A percentile compares a stretch with the other conserved stretches of the same genome.
These are phyloP conservation scores for Neonectria punicea DNA, from an alignment of 2,329 filamentous ascomycete genomes.

Conservation along the genomic window DNA sequence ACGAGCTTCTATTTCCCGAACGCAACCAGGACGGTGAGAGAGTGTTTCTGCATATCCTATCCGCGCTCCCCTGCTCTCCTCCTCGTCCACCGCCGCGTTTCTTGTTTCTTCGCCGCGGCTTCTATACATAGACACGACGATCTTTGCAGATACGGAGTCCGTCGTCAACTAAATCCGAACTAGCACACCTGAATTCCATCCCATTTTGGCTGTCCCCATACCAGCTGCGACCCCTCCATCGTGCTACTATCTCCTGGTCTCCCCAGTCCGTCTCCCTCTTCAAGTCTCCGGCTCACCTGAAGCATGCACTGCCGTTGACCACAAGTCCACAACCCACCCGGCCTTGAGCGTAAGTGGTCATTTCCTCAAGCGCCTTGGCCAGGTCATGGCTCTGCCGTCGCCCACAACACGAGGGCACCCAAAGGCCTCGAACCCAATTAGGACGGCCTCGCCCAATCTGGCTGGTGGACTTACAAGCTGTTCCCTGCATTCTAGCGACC, in stretches of 20 bases:
- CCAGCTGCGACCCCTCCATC: conserved; percentile 10
- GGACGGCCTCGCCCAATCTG: conserved; percentile 35
- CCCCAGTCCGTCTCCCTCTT: neutral
- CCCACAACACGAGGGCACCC: conserved; percentile 28
- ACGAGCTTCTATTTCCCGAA: conserved; percentile 22
- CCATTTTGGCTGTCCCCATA: conserved; percentile 3
- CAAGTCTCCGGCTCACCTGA: conserved; percentile 36
- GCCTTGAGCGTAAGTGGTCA: conserved; percentile 11
- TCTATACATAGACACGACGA: conserved; percentile 39
- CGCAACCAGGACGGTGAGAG: conserved; percentile 12
- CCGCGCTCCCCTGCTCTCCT: neutral
- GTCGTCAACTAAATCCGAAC: conserved; percentile 2
- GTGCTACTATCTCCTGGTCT: neutral
- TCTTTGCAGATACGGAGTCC: conserved; percentile 12
- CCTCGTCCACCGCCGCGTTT: conserved; percentile 16
- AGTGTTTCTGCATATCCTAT: conserved; percentile 15
- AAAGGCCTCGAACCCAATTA: conserved; percentile 34
- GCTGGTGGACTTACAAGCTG: conserved; percentile 29
- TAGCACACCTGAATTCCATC: conserved; percentile 17
- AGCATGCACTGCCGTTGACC: conserved; percentile 27
- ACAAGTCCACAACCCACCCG: conserved; percentile 11
- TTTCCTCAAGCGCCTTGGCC: conserved; percentile 24
- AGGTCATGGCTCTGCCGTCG: conserved; percentile 20
- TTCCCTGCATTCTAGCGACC: conserved; percentile 32
- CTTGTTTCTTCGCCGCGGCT: conserved; percentile 18